Evolutionary conservation across 2,329 filamentous ascomycete genomes (phyloP).

Genomic region (Trichoderma harzianum): DNA sequence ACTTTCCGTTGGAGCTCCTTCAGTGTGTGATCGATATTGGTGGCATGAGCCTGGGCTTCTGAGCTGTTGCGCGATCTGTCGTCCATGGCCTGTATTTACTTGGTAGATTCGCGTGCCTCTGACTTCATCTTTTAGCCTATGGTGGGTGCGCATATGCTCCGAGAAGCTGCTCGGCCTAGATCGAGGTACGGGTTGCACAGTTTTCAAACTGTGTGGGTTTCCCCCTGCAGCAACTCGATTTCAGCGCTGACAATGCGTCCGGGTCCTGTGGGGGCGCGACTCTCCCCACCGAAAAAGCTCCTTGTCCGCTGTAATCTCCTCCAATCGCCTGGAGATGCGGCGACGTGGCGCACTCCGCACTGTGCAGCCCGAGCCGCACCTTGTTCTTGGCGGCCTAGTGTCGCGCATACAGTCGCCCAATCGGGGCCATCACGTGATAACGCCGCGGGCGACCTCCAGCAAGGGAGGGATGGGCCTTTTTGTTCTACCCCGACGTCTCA

Average conservation of each 20-base stretch:
- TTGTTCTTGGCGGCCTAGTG: background rate
- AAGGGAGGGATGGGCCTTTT: conserved; percentile 10
- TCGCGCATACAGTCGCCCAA: conserved; percentile 6
- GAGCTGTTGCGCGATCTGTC: conserved; percentile 24
- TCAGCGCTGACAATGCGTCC: background rate
- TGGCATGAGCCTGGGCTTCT: conserved; percentile 31
- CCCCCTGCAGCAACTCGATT: background rate
- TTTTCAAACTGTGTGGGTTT: background rate
- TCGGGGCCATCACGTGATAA: conserved; percentile 7
- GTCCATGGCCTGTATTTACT: conserved; percentile 24
- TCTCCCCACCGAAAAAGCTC: background rate
- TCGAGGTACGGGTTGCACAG: background rate
- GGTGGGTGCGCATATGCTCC: background rate
- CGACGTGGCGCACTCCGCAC: background rate
- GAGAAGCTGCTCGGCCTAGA: background rate
- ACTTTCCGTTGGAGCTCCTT: conserved; percentile 61
- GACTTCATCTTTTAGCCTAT: background rate
- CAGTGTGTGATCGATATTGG: conserved; percentile 63
- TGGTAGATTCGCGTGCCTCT: background rate
- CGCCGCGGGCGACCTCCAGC: background rate
- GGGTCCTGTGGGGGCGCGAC: background rate
- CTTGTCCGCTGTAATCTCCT: background rate
- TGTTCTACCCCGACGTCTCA: background rate
- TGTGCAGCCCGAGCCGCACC: background rate
- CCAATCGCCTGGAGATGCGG: background rate